phyloP scores from a whole-genome alignment of 139 green algal species.

The Penium margaritaceum region DNA sequence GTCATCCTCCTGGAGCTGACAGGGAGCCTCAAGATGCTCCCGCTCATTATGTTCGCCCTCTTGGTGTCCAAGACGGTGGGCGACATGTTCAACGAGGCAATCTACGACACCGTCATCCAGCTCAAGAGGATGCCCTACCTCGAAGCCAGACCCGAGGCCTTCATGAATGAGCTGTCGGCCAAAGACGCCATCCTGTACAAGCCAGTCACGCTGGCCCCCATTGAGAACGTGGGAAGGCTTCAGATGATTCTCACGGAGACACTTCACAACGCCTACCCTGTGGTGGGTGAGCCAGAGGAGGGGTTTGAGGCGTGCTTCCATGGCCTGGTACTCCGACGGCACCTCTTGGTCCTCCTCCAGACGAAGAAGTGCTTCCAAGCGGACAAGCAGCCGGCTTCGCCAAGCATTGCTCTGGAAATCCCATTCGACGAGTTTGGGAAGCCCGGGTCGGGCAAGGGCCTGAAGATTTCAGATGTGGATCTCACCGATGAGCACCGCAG shows the following conservation, averaged over 20 bases:
- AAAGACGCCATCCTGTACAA: slow-evolving; percentile 6
- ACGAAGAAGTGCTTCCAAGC: slow-evolving; percentile 40
- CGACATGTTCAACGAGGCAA: slow-evolving; percentile 43
- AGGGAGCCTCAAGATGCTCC: slow-evolving; percentile 69
- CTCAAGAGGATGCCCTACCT: slow-evolving; percentile 45
- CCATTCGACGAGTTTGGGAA: slow-evolving; percentile 42
- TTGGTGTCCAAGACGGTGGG: slow-evolving; percentile 64
- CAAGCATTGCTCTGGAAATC: not conserved
- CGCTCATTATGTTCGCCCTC: slow-evolving; percentile 76
- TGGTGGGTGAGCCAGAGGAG: slow-evolving; percentile 10
- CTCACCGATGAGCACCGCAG: slow-evolving; percentile 31
- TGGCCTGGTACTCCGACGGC: slow-evolving; percentile 27
- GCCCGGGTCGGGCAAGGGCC: slow-evolving; percentile 36
- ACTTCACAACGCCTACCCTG: slow-evolving; percentile 40
- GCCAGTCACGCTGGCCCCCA: slow-evolving; percentile 8
- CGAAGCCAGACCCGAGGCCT: slow-evolving; percentile 31
- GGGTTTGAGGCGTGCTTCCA: not conserved
- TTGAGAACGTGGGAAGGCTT: slow-evolving; percentile 30
- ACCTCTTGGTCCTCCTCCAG: slow-evolving; percentile 49
- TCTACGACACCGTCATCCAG: slow-evolving; percentile 40
- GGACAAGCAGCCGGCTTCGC: not conserved
- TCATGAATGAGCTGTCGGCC: slow-evolving; percentile 23
- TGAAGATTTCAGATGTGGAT: slow-evolving; percentile 32
- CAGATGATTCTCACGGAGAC: slow-evolving; percentile 4
- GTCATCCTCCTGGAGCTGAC: slow-evolving; percentile 81